phyloP scores from a whole-genome alignment of 1,284 basidiomycete genomes.

The Wolfiporia cocos region DNA sequence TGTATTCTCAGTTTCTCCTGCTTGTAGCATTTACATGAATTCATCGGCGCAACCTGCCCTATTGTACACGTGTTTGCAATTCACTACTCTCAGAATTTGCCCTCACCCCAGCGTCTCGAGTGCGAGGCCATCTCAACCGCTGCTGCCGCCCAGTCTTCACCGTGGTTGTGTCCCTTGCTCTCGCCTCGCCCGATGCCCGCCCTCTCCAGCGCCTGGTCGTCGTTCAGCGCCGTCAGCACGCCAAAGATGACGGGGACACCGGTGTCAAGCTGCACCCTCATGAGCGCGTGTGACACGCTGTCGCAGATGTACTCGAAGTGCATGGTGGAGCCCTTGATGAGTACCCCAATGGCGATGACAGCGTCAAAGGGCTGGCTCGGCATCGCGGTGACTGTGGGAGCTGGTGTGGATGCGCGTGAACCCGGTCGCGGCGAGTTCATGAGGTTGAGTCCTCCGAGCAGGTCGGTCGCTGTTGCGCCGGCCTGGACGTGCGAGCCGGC shows the following conservation, averaged over 20 bases:
- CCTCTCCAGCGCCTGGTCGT: slow-evolving; percentile 91
- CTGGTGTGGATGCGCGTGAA: slow-evolving; percentile 47
- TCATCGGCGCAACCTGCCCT: too few species aligned
- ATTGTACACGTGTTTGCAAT: too few species aligned
- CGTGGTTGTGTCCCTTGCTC: slow-evolving; percentile 84
- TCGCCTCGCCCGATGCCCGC: slow-evolving; percentile 73
- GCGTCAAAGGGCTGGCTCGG: slow-evolving; percentile 82
- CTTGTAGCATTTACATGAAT: too few species aligned
- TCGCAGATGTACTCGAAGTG: slow-evolving; percentile 99
- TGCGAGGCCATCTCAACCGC: slow-evolving; percentile 90
- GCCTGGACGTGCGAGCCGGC: slow-evolving; percentile 80
- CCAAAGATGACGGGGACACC: slow-evolving; percentile 97
- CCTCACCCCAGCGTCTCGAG: slow-evolving; percentile 68
- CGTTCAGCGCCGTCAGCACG: slow-evolving; percentile 88
- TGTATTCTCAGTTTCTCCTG: too few species aligned
- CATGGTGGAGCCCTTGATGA: slow-evolving; percentile 97
- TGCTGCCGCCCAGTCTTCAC: slow-evolving; percentile 93
- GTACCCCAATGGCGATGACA: slow-evolving; percentile 93
- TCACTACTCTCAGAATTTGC: slow-evolving; percentile 64
- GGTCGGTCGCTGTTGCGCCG: slow-evolving; percentile 65
- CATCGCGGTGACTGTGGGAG: slow-evolving; percentile 32
- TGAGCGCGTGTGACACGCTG: slow-evolving; percentile 86
- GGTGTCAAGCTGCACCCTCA: slow-evolving; percentile 90
- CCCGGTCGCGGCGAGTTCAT: slow-evolving; percentile 30
- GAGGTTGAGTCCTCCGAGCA: slow-evolving; percentile 67